A percentile compares a stretch with the other conserved stretches of the same genome.
These are phyloP conservation scores for Penicillium rolfsii DNA, from an alignment of 2,329 filamentous ascomycete genomes.

Conservation along the genomic window DNA sequence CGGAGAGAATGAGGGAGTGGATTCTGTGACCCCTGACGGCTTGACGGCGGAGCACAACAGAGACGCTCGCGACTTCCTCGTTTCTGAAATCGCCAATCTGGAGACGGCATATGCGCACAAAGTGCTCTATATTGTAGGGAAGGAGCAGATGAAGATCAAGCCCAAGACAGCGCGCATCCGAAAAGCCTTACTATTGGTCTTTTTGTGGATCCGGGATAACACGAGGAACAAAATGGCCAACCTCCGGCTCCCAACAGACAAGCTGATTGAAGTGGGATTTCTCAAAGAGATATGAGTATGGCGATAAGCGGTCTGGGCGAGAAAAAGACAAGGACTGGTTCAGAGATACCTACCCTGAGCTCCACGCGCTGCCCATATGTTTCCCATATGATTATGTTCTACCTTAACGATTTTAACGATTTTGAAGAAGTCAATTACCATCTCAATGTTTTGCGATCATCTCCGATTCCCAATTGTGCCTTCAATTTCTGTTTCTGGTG, in stretches of 20 bases:
- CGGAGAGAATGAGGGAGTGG: not conserved
- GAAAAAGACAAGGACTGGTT: too few relatives aligned
- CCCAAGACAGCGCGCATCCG: not conserved
- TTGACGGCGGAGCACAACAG: not conserved
- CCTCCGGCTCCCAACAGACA: constrained; percentile 1
- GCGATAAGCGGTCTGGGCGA: too few relatives aligned
- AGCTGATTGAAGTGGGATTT: constrained; percentile 1
- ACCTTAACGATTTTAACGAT: too few relatives aligned
- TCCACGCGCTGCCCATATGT: too few relatives aligned
- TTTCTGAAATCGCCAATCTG: not conserved
- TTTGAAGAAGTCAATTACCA: too few relatives aligned
- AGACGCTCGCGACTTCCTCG: not conserved
- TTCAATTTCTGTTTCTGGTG: too few relatives aligned
- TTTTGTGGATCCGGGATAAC: constrained; percentile 1
- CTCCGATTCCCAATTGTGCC: too few relatives aligned
- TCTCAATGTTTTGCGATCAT: too few relatives aligned
- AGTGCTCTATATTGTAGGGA: not conserved
- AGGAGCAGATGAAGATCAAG: constrained; percentile 1
- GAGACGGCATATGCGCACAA: not conserved
- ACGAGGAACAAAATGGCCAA: constrained; percentile 2
- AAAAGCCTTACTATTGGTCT: not conserved
- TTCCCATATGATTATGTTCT: too few relatives aligned
- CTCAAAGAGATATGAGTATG: not conserved
- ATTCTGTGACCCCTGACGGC: not conserved
- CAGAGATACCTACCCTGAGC: too few relatives aligned